Evolutionary conservation across 1,284 basidiomycete genomes (phyloP).

Genomic region (Exobasidium cylindrosporum): DNA sequence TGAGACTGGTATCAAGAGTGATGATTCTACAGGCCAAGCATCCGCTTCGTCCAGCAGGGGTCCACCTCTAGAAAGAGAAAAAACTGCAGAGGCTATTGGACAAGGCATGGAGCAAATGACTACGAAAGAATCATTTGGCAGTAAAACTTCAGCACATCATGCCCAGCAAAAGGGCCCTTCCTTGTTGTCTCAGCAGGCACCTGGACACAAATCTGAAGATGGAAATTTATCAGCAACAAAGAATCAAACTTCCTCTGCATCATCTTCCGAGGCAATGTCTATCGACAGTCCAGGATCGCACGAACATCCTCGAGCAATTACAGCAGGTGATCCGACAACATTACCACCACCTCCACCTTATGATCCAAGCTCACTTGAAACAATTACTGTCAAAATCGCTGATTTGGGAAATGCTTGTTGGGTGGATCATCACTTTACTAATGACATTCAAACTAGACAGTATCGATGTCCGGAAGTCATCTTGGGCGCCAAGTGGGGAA

Average conservation of each 20-base stretch:
- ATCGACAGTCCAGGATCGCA: constrained; percentile 17
- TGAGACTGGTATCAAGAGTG: constrained; percentile 33
- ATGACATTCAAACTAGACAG: constrained; percentile 94
- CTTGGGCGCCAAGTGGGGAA: constrained; percentile 90
- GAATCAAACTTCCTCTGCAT: constrained; percentile 10
- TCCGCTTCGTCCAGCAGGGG: constrained; percentile 24
- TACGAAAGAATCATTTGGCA: constrained; percentile 62
- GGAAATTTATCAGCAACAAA: neutral
- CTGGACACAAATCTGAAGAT: constrained; percentile 11
- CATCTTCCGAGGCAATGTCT: constrained; percentile 37
- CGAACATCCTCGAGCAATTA: constrained; percentile 56
- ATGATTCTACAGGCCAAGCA: constrained; percentile 3
- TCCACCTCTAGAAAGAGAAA: constrained; percentile 49
- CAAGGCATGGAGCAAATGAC: constrained; percentile 67
- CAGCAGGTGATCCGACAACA: constrained; percentile 61
- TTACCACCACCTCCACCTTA: constrained; percentile 62
- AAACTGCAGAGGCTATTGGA: constrained; percentile 62
- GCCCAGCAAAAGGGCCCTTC: constrained; percentile 66
- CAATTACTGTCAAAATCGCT: constrained; percentile 97
- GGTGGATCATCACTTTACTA: constrained; percentile 88
- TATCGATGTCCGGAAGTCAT: constrained; percentile 98
- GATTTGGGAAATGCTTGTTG: constrained; percentile 93
- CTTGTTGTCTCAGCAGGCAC: constrained; percentile 73
- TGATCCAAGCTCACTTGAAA: constrained; percentile 66
- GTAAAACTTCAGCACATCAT: constrained; percentile 59